Conservation (phyloP, 2,329 filamentous ascomycete genomes). For the Fusarium coicis region DNA sequence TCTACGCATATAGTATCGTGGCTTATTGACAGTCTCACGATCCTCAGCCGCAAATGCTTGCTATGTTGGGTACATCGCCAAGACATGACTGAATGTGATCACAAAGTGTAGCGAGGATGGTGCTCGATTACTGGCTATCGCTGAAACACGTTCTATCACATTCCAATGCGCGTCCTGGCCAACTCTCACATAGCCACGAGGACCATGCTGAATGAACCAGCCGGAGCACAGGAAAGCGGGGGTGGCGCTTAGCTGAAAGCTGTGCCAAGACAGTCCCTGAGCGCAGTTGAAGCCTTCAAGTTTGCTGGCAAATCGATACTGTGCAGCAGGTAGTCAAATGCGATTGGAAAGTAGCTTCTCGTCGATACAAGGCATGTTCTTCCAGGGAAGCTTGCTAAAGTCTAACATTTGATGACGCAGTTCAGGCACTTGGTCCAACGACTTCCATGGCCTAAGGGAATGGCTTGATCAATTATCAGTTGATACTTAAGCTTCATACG, state of each 20-base stretch:
- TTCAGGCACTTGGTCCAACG: too few relatives aligned
- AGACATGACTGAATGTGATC: background rate
- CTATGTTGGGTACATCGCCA: accelerated
- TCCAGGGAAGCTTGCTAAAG: too few relatives aligned
- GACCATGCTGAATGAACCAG: accelerated
- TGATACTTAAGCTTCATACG: too few relatives aligned
- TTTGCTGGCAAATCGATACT: too few relatives aligned
- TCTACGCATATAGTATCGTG: background rate
- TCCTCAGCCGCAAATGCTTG: background rate
- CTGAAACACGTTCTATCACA: background rate
- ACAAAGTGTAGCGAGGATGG: background rate
- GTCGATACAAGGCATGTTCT: too few relatives aligned
- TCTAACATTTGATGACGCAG: too few relatives aligned
- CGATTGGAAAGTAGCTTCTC: too few relatives aligned
- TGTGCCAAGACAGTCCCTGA: background rate
- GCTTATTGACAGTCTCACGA: accelerated
- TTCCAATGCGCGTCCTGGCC: accelerated
- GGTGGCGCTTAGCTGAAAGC: background rate
- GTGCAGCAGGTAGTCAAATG: too few relatives aligned
- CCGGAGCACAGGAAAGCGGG: background rate
- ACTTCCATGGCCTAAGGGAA: too few relatives aligned
- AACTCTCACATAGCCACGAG: accelerated
- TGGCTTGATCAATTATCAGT: too few relatives aligned
- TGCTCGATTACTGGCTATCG: background rate
- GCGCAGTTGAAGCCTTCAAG: too few relatives aligned